Evolutionary conservation across 257 asterid species (phyloP).

Genomic region (Primulina eburnea): DNA sequence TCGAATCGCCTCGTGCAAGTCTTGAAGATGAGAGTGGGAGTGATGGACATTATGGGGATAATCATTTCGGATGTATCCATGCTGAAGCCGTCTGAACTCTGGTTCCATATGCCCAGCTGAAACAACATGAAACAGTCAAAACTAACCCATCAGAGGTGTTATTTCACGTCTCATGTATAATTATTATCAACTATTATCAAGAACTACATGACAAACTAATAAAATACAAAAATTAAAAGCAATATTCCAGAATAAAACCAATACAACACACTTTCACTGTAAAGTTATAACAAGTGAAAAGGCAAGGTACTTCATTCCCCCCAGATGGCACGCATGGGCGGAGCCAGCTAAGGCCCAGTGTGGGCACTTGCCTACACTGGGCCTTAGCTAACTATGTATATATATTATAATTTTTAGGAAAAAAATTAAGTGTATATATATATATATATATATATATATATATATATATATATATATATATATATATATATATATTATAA

Average conservation of each 20-base stretch:
- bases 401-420: no score
- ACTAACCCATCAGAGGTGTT: background rate
- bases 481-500: no score
- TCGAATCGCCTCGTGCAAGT: conserved; percentile 20
- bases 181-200: background rate
- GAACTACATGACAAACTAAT: conserved; percentile 9
- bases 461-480: no score
- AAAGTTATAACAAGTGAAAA: background rate
- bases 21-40: background rate
- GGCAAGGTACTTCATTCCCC: background rate
- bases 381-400: no score
- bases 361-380: no score
- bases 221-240: background rate
- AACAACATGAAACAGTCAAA: background rate
- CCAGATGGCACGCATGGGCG: background rate
- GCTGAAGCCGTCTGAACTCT: background rate
- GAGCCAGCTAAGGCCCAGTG: no score
- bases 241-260: background rate
- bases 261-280: background rate
- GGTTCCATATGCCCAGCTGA: conserved; percentile 6
- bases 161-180: background rate
- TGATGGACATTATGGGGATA: background rate
- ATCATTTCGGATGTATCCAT: background rate
- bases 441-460: no score
- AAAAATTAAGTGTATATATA: no score